Evolutionary conservation across 441 rosid species (phyloP), one percentile per base, ranked within the genome.

Genomic region (Biscutella laevigata): DNA sequence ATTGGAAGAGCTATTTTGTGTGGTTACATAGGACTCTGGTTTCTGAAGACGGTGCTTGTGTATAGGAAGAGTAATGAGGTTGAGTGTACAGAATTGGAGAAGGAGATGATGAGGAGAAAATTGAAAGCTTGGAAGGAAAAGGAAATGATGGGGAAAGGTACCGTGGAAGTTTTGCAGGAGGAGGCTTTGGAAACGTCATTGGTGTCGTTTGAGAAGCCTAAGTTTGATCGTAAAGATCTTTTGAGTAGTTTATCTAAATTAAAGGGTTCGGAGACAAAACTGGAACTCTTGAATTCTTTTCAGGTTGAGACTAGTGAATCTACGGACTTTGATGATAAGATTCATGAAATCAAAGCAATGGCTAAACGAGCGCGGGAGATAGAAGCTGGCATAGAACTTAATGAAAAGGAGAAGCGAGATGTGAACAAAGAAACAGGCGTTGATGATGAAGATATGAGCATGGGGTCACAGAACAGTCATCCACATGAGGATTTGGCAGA

Each of bases 91-190:
- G 74, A 62, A 26, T 13, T 74, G 71, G 97, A 90, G 76, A 87
- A 90, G 78, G 86, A 81, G 64, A 82, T 86, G 95, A 69, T 84
- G 86, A 74, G 80, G 80, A 81, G 95, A 60, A 86, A 86, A 81
- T 73, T 79, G 48, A 79, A 78, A 57, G 70, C 77, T 25, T 72
- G 94, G 64, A 74, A 74, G 67, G 77, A 74, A 68, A 79, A 73
- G 61, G 81, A 83, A 66, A 50, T 40, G 20, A 12, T 51, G 47
- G 76, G 61, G 76, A 75, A 75, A 70, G 78, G 65, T 58, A 26
- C 41, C 9, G 71, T 79, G 30, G 88, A 81, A 66, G 76, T 90
- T 72, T 64, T 75, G 48, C 72, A 55, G 41, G 71, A 65, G 24
- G 32, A 43, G 53, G 50, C 44, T 57, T 13, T 24, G 24, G 77